Base-by-base conservation (phyloP, 768 basidiomycete species). In the Tephrocybe sp. region DNA sequence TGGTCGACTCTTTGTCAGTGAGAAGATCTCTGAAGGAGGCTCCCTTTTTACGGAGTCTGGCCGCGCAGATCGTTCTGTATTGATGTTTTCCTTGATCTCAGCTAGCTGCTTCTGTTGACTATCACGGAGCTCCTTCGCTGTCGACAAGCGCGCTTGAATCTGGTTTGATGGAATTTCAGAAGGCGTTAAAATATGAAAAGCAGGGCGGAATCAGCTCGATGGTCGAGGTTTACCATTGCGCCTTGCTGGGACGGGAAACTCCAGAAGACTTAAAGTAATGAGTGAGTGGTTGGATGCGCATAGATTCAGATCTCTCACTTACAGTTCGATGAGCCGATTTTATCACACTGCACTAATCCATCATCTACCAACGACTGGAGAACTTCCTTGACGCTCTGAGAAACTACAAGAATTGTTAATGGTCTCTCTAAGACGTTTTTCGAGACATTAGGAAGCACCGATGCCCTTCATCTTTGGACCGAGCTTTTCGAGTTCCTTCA, bases 311-410 rank as follows among this genome's bases (percentile, higher is more conserved):
- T 7, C 32, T 43, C 48, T n/a, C 42, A 52, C 86, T 59, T 64
- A 93, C 94, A 97, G 64, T 96, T 97, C 3, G 91, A 92, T 8
- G 93, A 89, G 26, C 94, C 94, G 50, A 96, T 94, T 71, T 98
- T 98, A 68, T 98, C 95, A 39, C 75, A 75, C 63, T 89, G 84
- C 20, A 96, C 92, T 24, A 94, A 73, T 1, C 86, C 84, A 60
- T 97, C 94, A 57, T 93, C 88, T 9, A 93, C 85, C 24, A 98
- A 78, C 2, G 88, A 86, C 60, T 93, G 89, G 2, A 97, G 68
- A 0, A 96, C 88, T 59, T 98, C 94, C 63, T 97, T 97, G 34
- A 98, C 89, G 2, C 87, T 85, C 66, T 96, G 94, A 9, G 88
- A 85, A 1, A 95, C 94, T 93, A 55, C 34, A 10, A 40, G 43